Evolutionary conservation across 768 basidiomycete genomes (phyloP).

Genomic region (Kockovaella imperatae): DNA sequence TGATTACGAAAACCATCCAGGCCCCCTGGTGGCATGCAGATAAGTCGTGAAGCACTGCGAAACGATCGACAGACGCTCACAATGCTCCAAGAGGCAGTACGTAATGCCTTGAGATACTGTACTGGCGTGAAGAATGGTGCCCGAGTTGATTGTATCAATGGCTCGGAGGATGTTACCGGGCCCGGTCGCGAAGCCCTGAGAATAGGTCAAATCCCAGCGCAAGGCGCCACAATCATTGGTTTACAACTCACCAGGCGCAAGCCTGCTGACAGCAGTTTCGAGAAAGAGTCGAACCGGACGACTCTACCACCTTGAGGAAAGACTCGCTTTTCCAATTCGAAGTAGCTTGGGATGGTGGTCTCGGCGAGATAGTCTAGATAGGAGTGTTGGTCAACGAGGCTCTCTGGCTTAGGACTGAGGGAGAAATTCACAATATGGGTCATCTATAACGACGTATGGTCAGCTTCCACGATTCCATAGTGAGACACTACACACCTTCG

Average conservation of each 20-base stretch:
- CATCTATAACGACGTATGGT: slow-evolving; percentile 50
- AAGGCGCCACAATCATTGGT: background rate
- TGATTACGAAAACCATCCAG: slow-evolving; percentile 66
- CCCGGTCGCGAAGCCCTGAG: slow-evolving; percentile 67
- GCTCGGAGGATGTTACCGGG: slow-evolving; percentile 60
- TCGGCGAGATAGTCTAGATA: slow-evolving; percentile 30
- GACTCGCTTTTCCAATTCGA: slow-evolving; percentile 63
- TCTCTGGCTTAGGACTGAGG: background rate
- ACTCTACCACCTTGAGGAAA: slow-evolving; percentile 64
- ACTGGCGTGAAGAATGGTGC: slow-evolving; percentile 48
- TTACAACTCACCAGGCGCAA: slow-evolving; percentile 24
- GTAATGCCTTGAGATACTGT: slow-evolving; percentile 38
- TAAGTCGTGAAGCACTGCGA: background rate
- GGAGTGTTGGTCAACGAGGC: background rate
- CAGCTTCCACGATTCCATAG: slow-evolving; percentile 2
- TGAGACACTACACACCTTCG: slow-evolving; percentile 56
- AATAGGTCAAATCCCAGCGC: too few relatives aligned
- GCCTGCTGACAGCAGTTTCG: slow-evolving; percentile 57
- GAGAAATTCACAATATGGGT: slow-evolving; percentile 49
- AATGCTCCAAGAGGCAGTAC: slow-evolving; percentile 27
- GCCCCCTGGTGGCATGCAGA: slow-evolving; percentile 53
- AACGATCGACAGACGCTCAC: slow-evolving; percentile 10
- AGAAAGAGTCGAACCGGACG: slow-evolving; percentile 79
- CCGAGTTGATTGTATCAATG: slow-evolving; percentile 57
- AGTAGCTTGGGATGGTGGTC: slow-evolving; percentile 63